Percentiles rank a stretch among this genome's conserved stretches.
Evolutionary conservation across 1,284 basidiomycete genomes (phyloP).

Genomic region (Trichosporon sp.): DNA sequence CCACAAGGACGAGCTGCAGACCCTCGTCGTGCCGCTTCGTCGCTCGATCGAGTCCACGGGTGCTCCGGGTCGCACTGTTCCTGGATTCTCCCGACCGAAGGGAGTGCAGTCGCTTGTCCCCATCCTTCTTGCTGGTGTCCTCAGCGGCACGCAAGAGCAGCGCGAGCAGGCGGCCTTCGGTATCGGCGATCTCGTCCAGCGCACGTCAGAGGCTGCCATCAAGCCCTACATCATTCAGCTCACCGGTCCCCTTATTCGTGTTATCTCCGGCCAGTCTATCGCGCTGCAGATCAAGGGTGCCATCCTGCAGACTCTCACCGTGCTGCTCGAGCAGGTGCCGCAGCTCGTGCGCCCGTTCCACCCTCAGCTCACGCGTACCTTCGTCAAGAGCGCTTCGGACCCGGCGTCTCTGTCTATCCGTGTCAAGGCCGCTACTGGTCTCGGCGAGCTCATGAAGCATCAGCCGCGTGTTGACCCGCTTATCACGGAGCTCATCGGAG

Average conservation of each 20-base stretch:
- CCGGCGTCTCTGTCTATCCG: slow-evolving; percentile 72
- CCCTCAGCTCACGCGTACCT: slow-evolving; percentile 93
- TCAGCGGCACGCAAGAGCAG: slow-evolving; percentile 54
- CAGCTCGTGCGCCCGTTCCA: slow-evolving; percentile 95
- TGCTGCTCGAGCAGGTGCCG: slow-evolving; percentile 78
- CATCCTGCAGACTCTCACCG: slow-evolving; percentile 73
- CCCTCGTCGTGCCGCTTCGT: slow-evolving; percentile 79
- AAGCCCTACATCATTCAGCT: slow-evolving; percentile 95
- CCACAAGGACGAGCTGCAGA: slow-evolving; percentile 87
- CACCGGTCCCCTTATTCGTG: slow-evolving; percentile 91
- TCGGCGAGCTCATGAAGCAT: slow-evolving; percentile 87
- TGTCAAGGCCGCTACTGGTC: slow-evolving; percentile 70
- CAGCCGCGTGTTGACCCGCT: slow-evolving; percentile 64
- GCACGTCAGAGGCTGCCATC: slow-evolving; percentile 81
- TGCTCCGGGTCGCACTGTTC: slow-evolving; percentile 67
- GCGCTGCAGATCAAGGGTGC: slow-evolving; percentile 86
- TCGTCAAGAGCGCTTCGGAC: slow-evolving; percentile 89
- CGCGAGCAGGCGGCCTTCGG: slow-evolving; percentile 87
- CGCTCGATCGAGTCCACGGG: slow-evolving; percentile 83
- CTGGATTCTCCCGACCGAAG: slow-evolving; percentile 84
- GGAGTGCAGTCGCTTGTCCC: slow-evolving; percentile 83
- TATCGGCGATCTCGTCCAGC: slow-evolving; percentile 87
- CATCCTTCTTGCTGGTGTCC: slow-evolving; percentile 75
- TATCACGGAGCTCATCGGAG: slow-evolving; percentile 68
- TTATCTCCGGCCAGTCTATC: slow-evolving; percentile 78